These are phyloP conservation scores for Hypericum androsaemum DNA, from an alignment of 345 rosid genomes.

Conservation along the genomic window DNA sequence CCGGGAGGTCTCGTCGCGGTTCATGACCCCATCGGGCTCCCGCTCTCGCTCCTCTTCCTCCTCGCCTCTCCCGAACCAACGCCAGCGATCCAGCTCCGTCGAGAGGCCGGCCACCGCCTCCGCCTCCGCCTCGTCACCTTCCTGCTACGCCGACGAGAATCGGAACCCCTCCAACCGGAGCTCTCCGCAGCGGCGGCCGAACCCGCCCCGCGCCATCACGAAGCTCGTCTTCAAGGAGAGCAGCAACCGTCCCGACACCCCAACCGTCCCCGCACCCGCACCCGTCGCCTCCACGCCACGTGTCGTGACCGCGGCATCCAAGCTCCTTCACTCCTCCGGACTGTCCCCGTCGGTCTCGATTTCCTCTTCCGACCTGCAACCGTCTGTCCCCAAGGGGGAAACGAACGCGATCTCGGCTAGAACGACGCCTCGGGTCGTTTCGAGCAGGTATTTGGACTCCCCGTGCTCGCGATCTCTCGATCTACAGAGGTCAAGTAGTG, in stretches of 20 bases:
- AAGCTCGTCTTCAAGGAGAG: slow-evolving; percentile 27
- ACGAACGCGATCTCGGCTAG: slow-evolving; percentile 22
- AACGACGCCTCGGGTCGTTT: slow-evolving; percentile 22
- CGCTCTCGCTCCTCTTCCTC: slow-evolving; percentile 20
- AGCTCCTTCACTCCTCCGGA: slow-evolving; percentile 47
- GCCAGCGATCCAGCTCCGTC: slow-evolving; percentile 29
- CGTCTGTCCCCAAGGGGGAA: slow-evolving; percentile 35
- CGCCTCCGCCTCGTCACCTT: slow-evolving; percentile 23
- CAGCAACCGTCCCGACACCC: slow-evolving; percentile 25
- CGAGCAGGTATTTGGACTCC: slow-evolving; percentile 17
- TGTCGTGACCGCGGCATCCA: slow-evolving; percentile 48
- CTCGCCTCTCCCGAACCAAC: slow-evolving; percentile 27
- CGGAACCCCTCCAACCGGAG: slow-evolving; percentile 9
- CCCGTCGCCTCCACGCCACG: slow-evolving; percentile 23
- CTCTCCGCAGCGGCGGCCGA: slow-evolving; percentile 17
- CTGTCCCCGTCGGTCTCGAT: slow-evolving; percentile 19
- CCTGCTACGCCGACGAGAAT: slow-evolving; percentile 32
- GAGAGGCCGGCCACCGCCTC: slow-evolving; percentile 35
- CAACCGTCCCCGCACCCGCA: slow-evolving; percentile 9
- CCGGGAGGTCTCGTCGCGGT: slow-evolving; percentile 73
- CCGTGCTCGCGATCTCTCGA: slow-evolving; percentile 31
- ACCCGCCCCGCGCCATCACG: slow-evolving; percentile 19
- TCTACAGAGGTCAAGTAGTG: slow-evolving; percentile 17
- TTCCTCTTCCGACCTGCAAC: slow-evolving; percentile 21
- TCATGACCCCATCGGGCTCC: slow-evolving; percentile 58